Evolutionary conservation across 208 protist species (phyloP).

Genomic region (Willaertia magna): DNA sequence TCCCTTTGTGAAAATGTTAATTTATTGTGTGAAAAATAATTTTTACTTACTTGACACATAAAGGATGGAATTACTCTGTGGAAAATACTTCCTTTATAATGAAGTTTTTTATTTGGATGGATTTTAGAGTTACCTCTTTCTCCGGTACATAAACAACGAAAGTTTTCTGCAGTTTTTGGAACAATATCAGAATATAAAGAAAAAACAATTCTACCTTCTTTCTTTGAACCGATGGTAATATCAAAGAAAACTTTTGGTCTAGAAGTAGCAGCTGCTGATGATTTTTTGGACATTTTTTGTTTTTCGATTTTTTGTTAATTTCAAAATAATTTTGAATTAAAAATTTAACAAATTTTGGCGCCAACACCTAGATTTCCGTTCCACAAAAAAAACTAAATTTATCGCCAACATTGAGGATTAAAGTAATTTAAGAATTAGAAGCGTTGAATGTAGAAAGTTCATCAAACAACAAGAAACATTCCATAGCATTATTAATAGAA

Average conservation of each 20-base stretch:
- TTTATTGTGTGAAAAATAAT: constrained; percentile 22
- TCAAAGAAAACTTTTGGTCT: constrained; percentile 70
- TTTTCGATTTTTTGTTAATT: too few relatives aligned
- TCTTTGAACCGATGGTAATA: constrained; percentile 51
- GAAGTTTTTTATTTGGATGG: constrained; percentile 65
- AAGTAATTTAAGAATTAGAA: too few relatives aligned
- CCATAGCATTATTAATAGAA: too few relatives aligned
- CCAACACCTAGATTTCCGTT: too few relatives aligned
- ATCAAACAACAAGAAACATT: too few relatives aligned
- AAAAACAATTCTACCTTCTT: constrained; percentile 60
- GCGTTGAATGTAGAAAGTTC: too few relatives aligned
- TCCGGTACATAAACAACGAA: constrained; percentile 71
- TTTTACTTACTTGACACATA: constrained; percentile 42
- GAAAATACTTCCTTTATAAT: constrained; percentile 89
- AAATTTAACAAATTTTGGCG: too few relatives aligned
- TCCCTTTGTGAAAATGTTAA: too few relatives aligned
- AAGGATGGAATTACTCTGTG: constrained; percentile 82
- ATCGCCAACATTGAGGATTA: too few relatives aligned
- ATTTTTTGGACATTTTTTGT: too few relatives aligned
- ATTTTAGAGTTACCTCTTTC: constrained; percentile 50
- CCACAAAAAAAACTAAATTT: too few relatives aligned
- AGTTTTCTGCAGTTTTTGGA: constrained; percentile 84
- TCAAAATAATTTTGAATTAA: too few relatives aligned
- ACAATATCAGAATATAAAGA: constrained; percentile 74
- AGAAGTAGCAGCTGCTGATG: background rate